Evolutionary conservation across 202 grass and related monocot species (phyloP), one percentile per base, ranked within the genome.

Genomic region (Carex sylvatica): DNA sequence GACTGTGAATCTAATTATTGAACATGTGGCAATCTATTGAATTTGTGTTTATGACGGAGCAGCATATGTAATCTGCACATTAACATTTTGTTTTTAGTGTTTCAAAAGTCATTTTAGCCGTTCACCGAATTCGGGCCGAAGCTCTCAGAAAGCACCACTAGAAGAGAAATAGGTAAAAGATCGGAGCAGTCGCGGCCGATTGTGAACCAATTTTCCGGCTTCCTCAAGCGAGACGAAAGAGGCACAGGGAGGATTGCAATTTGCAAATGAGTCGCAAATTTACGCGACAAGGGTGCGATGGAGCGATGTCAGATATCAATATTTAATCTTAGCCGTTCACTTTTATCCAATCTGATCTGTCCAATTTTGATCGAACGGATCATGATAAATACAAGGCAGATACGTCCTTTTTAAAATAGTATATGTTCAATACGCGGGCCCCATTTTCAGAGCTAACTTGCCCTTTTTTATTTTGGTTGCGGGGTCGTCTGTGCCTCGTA

Each of bases 241-340:
- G 52, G 9, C 1, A 58, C 2, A 1, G 4, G 0, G 40, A 76
- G 53, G 74, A 59, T 58, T 53, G 53, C 28, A 75, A 59, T 38
- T 58, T 53, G 53, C 28, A 75, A 59, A 58, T 9, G 12, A 77
- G 74, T 77, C 52, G 49, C 28, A 66, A 33, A 40, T 82, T 56
- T 42, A 26, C 62, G 80, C 55, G 33, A 82, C 62, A 54, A 16
- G 26, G 46, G 40, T 26, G 13, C 71, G 49, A 24, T 14, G 40
- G 22, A 3, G 8, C 12, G 7, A 8, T 3, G 7, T 58, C 6
- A 14, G 72, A 33, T 74, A 51, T 52, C 5, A 10, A 5, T 8
- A 2, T 52, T 74, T 18, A 4, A 76, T 56, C 80, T 14, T 15
- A 56, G 22, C 52, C 73, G 73, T 59, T 16, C 36, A 24, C 18